Evolutionary conservation across 1,284 basidiomycete species (phyloP).

Genomic region (Cryptococcus jaspeensis): DNA sequence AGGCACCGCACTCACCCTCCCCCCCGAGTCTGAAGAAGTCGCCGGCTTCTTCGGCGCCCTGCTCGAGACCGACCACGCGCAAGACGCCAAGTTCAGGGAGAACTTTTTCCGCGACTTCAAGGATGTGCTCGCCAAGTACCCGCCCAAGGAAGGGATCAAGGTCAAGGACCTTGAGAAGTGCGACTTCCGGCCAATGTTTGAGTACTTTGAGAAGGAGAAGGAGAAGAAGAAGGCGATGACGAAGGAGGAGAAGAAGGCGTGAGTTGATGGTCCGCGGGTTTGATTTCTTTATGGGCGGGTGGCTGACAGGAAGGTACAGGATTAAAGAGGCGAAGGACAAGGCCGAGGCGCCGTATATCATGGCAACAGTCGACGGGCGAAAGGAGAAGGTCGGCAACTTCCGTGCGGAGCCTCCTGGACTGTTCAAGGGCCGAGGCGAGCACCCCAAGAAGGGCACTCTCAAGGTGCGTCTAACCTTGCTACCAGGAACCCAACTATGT

Average conservation of each 20-base stretch:
- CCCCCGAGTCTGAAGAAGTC: conserved; percentile 89
- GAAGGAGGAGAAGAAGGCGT: conserved; percentile 80
- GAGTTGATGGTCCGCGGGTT: conserved; percentile 12
- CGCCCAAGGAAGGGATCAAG: conserved; percentile 72
- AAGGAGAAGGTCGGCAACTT: conserved; percentile 99
- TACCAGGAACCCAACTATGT: neutral
- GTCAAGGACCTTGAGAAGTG: conserved; percentile 78
- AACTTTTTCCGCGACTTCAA: conserved; percentile 97
- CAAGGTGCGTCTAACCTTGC: conserved; percentile 63
- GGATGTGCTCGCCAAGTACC: conserved; percentile 71
- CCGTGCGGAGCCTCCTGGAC: conserved; percentile 92
- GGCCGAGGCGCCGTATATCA: conserved; percentile 78
- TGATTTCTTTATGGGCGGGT: neutral
- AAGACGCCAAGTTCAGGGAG: conserved; percentile 83
- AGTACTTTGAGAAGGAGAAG: conserved; percentile 87
- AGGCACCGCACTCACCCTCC: conserved; percentile 78
- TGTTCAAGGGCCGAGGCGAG: conserved; percentile 96
- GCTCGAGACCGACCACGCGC: conserved; percentile 88
- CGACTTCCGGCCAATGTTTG: conserved; percentile 94
- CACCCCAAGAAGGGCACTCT: conserved; percentile 96
- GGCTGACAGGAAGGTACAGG: conserved; percentile 17
- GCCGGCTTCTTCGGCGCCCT: conserved; percentile 95
- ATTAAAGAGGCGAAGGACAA: conserved; percentile 81
- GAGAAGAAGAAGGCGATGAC: conserved; percentile 89
- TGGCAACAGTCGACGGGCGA: conserved; percentile 85